These are phyloP conservation scores for Luffa aegyptiaca DNA, from an alignment of 306 rosid species.

Conservation along the genomic window DNA sequence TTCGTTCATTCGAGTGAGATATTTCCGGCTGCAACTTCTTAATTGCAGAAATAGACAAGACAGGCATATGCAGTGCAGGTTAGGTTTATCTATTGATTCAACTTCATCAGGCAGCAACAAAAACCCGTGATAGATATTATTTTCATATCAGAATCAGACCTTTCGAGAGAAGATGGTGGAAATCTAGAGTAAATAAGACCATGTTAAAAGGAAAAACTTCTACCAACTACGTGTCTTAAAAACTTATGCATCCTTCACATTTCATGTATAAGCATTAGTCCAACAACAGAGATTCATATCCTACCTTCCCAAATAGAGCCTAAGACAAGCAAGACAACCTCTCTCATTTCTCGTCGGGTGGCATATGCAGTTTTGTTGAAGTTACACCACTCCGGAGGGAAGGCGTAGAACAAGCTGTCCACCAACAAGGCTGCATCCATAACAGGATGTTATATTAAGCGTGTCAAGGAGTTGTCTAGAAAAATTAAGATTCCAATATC, in stretches of 20 bases:
- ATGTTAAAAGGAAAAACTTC: not conserved
- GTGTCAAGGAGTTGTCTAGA: not conserved
- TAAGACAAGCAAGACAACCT: not conserved
- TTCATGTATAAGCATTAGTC: not conserved
- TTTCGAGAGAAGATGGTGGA: not conserved
- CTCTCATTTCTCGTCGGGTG: not conserved
- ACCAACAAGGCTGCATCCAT: constrained; percentile 45
- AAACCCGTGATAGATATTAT: not conserved
- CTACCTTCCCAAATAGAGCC: not conserved
- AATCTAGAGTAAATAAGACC: not conserved
- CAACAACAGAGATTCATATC: not conserved
- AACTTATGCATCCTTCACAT: constrained; percentile 4
- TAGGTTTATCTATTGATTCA: not conserved
- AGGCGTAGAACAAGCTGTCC: constrained; percentile 71
- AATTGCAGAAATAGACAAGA: not conserved
- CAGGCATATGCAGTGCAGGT: not conserved
- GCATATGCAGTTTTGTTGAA: not conserved
- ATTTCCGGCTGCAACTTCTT: not conserved
- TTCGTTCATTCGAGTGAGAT: not conserved
- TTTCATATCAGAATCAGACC: not conserved
- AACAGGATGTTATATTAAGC: not conserved
- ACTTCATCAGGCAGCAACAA: constrained; percentile 1
- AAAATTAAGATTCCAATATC: not conserved
- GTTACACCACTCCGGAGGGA: constrained; percentile 62
- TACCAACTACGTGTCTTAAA: not conserved